Evolutionary conservation across 1,139 yeast species (phyloP).

Genomic region (Groenewaldozyma sp.): DNA sequence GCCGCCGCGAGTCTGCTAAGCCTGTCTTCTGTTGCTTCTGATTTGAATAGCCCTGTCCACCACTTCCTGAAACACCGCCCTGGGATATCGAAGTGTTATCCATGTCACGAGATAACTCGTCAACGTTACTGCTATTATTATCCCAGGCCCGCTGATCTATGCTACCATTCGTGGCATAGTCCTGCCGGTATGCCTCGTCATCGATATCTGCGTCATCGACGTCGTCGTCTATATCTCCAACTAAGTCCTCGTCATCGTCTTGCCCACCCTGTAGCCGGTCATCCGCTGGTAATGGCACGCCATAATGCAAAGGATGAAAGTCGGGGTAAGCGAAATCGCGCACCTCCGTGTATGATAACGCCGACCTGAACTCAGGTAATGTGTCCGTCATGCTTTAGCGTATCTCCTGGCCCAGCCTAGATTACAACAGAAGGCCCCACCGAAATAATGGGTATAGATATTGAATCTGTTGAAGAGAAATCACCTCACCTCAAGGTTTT

Average conservation of each 20-base stretch:
- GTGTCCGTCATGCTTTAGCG: not conserved
- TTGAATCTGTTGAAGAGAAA: too few species aligned
- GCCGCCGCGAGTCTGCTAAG: conserved; percentile 15
- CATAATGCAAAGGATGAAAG: conserved; percentile 58
- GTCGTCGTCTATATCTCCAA: conserved; percentile 11
- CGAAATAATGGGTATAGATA: too few species aligned
- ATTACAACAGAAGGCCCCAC: too few species aligned
- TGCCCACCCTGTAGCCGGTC: conserved; percentile 21
- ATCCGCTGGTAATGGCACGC: conserved; percentile 29
- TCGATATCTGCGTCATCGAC: conserved; percentile 11
- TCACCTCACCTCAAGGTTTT: too few species aligned
- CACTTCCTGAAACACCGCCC: too few species aligned
- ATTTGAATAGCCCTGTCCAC: too few species aligned
- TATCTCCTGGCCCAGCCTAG: not conserved
- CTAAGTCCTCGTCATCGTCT: conserved; percentile 12
- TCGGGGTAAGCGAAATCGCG: conserved; percentile 73
- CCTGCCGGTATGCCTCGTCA: not conserved
- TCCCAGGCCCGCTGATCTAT: not conserved
- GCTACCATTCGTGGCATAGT: not conserved
- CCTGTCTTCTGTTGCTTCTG: conserved; percentile 17
- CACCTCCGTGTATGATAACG: conserved; percentile 37
- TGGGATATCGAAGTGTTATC: not conserved
- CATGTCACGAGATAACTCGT: not conserved
- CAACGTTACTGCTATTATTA: not conserved
- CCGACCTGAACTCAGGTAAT: conserved; percentile 26